phyloP scores from a whole-genome alignment of 441 rosid species.

The Geranium incanum region DNA sequence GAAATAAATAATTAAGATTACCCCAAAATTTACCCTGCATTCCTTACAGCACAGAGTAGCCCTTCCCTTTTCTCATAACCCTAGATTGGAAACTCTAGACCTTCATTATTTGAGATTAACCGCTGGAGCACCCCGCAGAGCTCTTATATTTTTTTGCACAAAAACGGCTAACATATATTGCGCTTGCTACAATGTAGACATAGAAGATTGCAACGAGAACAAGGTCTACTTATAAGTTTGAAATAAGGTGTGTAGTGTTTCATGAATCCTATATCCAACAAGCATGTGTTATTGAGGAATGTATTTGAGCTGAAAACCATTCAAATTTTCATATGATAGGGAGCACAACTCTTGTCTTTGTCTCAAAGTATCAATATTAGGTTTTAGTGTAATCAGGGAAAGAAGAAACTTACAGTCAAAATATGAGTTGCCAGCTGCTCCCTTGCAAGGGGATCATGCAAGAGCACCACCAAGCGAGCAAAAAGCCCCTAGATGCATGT shows the following conservation, averaged over 20 bases:
- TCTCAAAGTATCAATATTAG: slow-evolving; percentile 7
- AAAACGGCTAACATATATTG: slow-evolving; percentile 14
- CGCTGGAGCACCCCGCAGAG: not conserved
- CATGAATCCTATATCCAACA: slow-evolving; percentile 1
- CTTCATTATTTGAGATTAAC: not conserved
- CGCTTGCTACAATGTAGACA: slow-evolving; percentile 14
- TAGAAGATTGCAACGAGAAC: slow-evolving; percentile 9
- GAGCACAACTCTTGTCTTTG: slow-evolving; percentile 1
- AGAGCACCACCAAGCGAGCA: slow-evolving; percentile 88
- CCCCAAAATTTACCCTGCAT: not conserved
- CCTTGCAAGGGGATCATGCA: slow-evolving; percentile 88
- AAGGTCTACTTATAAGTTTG: not conserved
- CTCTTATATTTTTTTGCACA: slow-evolving; percentile 6
- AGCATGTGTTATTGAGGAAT: slow-evolving; percentile 2
- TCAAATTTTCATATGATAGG: not conserved
- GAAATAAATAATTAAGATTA: not conserved
- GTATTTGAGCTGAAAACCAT: slow-evolving; percentile 2
- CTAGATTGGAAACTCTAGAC: slow-evolving; percentile 3
- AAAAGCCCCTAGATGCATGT: slow-evolving; percentile 62
- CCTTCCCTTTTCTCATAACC: not conserved
- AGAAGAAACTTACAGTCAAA: slow-evolving; percentile 58
- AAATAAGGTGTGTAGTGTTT: not conserved
- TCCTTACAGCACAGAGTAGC: slow-evolving; percentile 3
- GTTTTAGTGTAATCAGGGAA: slow-evolving; percentile 14
- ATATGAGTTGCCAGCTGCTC: slow-evolving; percentile 86